Base-by-base conservation (phyloP, 2,329 filamentous ascomycete genomes). In the Penicillium nordicum region DNA sequence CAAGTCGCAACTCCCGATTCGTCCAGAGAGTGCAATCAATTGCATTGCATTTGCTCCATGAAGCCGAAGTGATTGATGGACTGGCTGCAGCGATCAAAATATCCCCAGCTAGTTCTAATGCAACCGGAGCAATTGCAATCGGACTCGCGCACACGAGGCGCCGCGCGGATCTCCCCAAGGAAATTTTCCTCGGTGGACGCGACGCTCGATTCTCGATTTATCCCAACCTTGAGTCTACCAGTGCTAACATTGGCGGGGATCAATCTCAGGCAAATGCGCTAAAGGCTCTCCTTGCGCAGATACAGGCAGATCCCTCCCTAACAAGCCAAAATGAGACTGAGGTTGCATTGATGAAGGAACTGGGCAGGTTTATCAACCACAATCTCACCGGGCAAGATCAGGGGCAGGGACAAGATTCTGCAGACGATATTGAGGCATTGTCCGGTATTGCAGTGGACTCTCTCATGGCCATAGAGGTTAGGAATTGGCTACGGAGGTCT, bases 381-480 rank as follows among this genome's bases (percentile, higher is more conserved):
- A 55, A 55, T 16, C 52, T 55, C 8, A 43, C 52, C 12, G 52
- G 52, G 4, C 45, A 55, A n/a, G n/a, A 14, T 5, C 47, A 50
- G n/a, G 46, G 51, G 3, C 9, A 30, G 5, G 38, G 14, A 1
- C 11, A 16, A 6, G 47, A 55, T 25, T 14, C 12, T 30, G 11
- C 58, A 36, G 36, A 43, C 50, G 50, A 48, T 38, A 32, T 50
- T 1, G 67, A 68, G 5, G 67, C 70, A 2, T 42, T 69, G 7
- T 53, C 63, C 1, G 51, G 50, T 11, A 63, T 63, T n/a, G 41
- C 52, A 11, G 63, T 68, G 2, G 69, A 72, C 43, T 70, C 68
- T 0, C 55, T 72, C 10, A 65, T 67, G 59, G 64, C 67, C 1
- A 63, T 72, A 44, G 69, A 71, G 48, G 63, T 71, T 14, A 63